Conservation (phyloP, 2,329 filamentous ascomycete species). For the Aspergillus amoenus region DNA sequence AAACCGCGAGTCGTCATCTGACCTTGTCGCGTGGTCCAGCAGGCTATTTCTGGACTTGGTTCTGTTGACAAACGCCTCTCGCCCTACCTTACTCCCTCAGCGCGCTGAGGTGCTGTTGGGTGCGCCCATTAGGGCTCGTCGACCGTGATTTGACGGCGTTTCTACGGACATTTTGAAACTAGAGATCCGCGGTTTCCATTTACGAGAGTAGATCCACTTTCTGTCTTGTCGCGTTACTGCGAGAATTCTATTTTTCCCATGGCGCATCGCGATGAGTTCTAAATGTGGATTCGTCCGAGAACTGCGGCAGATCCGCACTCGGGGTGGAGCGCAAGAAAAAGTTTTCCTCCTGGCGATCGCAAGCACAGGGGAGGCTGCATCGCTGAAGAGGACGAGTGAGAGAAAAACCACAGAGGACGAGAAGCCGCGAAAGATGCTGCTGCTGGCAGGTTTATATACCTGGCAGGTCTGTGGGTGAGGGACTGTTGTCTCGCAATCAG, state of each 20-base stretch:
- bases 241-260: neutral
- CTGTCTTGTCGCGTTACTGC: neutral
- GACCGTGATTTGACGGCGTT: constrained; percentile 5
- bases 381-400: neutral
- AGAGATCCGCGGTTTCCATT: neutral
- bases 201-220: neutral
- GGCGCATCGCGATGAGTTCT: constrained; percentile 1
- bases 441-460: neutral
- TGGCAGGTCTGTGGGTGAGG: neutral
- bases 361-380: neutral
- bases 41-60: neutral
- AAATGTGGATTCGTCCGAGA: constrained; percentile 6
- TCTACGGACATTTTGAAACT: neutral
- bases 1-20: neutral
- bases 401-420: neutral
- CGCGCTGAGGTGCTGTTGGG: neutral
- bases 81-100: neutral
- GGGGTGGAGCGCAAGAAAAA: constrained; percentile 1
- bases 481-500: neutral
- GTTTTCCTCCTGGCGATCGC: constrained; percentile 8
- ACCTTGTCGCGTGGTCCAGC: neutral
- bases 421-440: neutral
- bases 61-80: neutral
- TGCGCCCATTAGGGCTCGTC: neutral
- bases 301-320: constrained; percentile 5